These are phyloP conservation scores for Sordariomycetes sp. DNA, from an alignment of 2,329 filamentous ascomycete genomes.

Conservation along the genomic window DNA sequence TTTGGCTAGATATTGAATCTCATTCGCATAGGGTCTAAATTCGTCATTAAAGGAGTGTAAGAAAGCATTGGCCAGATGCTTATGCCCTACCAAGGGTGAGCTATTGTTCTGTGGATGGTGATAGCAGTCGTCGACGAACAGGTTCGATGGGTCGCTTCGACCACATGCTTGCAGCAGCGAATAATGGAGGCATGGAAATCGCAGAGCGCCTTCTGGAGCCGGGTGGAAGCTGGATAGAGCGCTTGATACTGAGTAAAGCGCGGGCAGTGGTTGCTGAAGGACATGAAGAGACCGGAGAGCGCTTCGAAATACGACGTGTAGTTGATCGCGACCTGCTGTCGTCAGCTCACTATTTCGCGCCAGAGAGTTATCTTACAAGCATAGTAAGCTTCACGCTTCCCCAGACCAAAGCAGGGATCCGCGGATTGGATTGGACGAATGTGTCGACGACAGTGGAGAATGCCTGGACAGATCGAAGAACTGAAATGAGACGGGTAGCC, in stretches of 20 bases:
- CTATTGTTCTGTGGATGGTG: neutral
- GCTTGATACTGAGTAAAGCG: constrained; percentile 24
- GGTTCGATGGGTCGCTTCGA: constrained; percentile 15
- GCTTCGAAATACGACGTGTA: constrained; percentile 28
- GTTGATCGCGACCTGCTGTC: constrained; percentile 19
- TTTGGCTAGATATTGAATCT: constrained; percentile 9
- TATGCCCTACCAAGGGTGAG: constrained; percentile 9
- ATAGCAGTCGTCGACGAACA: constrained; percentile 10
- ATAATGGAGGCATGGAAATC: constrained; percentile 25
- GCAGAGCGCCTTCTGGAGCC: constrained; percentile 21
- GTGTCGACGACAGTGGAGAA: constrained; percentile 26
- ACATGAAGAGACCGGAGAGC: constrained; percentile 24
- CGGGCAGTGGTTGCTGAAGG: constrained; percentile 22
- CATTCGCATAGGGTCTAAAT: constrained; percentile 13
- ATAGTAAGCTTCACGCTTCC: constrained; percentile 32
- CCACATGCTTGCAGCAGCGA: constrained; percentile 20
- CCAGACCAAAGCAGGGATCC: constrained; percentile 30
- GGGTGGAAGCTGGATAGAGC: constrained; percentile 21
- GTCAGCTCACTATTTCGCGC: neutral
- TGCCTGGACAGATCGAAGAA: constrained; percentile 24
- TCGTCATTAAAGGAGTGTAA: constrained; percentile 17
- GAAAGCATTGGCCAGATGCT: constrained; percentile 11
- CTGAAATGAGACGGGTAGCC: constrained; percentile 15
- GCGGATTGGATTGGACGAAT: constrained; percentile 24
- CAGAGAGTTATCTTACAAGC: constrained; percentile 20